phyloP scores from a whole-genome alignment of 768 basidiomycete species.

The Tremella yokohamensis region DNA sequence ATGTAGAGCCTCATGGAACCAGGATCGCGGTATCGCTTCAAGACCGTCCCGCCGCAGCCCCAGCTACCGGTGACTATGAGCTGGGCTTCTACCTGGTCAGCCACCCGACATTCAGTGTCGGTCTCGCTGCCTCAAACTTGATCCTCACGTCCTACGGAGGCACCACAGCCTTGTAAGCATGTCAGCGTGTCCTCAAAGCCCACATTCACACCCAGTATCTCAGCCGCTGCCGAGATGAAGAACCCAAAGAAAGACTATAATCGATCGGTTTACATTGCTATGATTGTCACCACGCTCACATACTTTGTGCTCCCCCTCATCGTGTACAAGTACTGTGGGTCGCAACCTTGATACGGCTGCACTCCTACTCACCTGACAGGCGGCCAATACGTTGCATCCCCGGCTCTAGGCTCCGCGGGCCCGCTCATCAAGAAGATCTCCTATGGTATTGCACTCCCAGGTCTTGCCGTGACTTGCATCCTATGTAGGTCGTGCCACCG shows the following conservation, averaged over 20 bases:
- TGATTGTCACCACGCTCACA: constrained; percentile 21
- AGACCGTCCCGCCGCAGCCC: constrained; percentile 23
- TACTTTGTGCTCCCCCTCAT: constrained; percentile 16
- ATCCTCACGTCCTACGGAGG: constrained; percentile 6
- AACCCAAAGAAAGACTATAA: constrained; percentile 33
- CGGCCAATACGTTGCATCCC: constrained; percentile 31
- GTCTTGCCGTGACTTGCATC: not conserved
- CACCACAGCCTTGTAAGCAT: constrained; percentile 15
- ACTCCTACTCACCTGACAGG: too few species aligned
- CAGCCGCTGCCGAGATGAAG: constrained; percentile 46
- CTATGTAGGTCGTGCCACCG: not conserved
- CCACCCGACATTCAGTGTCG: constrained; percentile 8
- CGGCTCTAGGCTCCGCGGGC: constrained; percentile 36
- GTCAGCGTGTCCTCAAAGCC: too few species aligned
- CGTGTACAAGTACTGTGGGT: constrained; percentile 1
- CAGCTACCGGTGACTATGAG: constrained; percentile 14
- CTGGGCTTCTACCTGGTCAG: constrained; percentile 11
- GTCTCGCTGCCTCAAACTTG: constrained; percentile 9
- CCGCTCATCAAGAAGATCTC: constrained; percentile 27
- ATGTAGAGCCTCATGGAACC: constrained; percentile 11
- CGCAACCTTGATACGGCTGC: not conserved
- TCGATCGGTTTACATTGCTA: constrained; percentile 31
- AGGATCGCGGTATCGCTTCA: constrained; percentile 22
- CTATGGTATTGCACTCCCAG: constrained; percentile 8
- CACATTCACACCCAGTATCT: constrained; percentile 7